These are phyloP conservation scores for Fusarium sp. DNA, from an alignment of 2,329 filamentous ascomycete genomes.

Conservation along the genomic window DNA sequence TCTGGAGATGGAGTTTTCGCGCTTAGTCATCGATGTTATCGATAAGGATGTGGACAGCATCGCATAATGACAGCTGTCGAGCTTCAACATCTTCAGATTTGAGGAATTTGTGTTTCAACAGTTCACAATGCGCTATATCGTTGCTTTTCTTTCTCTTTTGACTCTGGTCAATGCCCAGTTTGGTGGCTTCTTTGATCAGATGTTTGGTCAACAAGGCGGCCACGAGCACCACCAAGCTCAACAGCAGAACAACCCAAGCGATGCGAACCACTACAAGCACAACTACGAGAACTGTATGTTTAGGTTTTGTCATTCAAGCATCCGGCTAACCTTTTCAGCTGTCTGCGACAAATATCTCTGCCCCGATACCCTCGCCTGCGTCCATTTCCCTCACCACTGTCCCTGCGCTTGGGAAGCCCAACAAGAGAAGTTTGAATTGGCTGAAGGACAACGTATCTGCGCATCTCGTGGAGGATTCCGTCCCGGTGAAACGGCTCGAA, in stretches of 20 bases:
- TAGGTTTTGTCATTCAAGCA: accelerated
- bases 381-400: constrained; percentile 96
- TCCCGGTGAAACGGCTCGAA: constrained; percentile 76
- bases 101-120: neutral
- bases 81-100: neutral
- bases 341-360: constrained; percentile 94
- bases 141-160: constrained; percentile 70
- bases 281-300: constrained; percentile 74
- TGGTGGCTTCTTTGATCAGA: constrained; percentile 93
- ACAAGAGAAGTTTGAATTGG: constrained; percentile 82
- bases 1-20: constrained; percentile 45
- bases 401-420: constrained; percentile 84
- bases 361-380: constrained; percentile 92
- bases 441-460: constrained; percentile 79
- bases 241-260: constrained; percentile 84
- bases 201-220: constrained; percentile 76
- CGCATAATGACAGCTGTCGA: constrained; percentile 18
- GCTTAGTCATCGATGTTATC: constrained; percentile 50
- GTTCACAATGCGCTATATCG: constrained; percentile 50
- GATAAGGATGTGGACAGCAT: constrained; percentile 50
- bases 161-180: constrained; percentile 81
- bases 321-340: constrained; percentile 61
- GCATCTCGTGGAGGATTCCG: constrained; percentile 81
- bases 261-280: constrained; percentile 82
- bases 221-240: constrained; percentile 68